Percentiles rank a stretch among this genome's conserved stretches.
These are phyloP conservation scores for Corylus heterophylla DNA, from an alignment of 306 rosid species.

Conservation along the genomic window DNA sequence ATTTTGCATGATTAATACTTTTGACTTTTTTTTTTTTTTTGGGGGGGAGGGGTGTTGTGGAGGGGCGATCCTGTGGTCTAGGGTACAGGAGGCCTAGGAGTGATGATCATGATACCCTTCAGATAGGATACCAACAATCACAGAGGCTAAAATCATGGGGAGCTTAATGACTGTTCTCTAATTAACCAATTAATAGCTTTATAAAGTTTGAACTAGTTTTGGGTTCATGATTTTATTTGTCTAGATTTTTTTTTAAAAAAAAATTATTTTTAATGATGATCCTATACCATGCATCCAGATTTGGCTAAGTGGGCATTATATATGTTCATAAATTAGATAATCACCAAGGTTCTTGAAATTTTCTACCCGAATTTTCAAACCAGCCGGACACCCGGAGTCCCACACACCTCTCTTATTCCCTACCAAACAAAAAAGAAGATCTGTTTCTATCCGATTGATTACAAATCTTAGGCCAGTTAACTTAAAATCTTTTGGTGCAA, in stretches of 20 bases:
- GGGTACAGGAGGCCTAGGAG: not conserved
- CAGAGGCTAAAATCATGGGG: not conserved
- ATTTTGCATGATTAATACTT: not conserved
- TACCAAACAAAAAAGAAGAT: too few relatives aligned
- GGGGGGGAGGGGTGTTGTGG: not conserved
- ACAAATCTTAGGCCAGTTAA: too few relatives aligned
- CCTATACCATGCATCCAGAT: too few relatives aligned
- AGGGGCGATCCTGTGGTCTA: not conserved
- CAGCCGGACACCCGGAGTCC: too few relatives aligned
- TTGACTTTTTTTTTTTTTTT: not conserved
- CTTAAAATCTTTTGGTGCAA: too few relatives aligned
- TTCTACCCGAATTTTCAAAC: too few relatives aligned
- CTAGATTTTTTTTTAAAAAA: not conserved
- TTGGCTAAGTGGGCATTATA: too few relatives aligned
- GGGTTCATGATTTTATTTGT: not conserved
- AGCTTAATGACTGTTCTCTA: not conserved
- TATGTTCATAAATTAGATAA: too few relatives aligned
- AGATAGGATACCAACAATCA: not conserved
- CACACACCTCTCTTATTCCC: too few relatives aligned
- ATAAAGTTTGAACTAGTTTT: not conserved
- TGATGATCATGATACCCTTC: not conserved
- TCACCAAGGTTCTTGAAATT: too few relatives aligned
- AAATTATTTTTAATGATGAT: too few relatives aligned
- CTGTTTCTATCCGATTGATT: too few relatives aligned
- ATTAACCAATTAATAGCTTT: not conserved